These are phyloP conservation scores for Lenzites betulinus DNA, from an alignment of 768 basidiomycete genomes.

Conservation along the genomic window DNA sequence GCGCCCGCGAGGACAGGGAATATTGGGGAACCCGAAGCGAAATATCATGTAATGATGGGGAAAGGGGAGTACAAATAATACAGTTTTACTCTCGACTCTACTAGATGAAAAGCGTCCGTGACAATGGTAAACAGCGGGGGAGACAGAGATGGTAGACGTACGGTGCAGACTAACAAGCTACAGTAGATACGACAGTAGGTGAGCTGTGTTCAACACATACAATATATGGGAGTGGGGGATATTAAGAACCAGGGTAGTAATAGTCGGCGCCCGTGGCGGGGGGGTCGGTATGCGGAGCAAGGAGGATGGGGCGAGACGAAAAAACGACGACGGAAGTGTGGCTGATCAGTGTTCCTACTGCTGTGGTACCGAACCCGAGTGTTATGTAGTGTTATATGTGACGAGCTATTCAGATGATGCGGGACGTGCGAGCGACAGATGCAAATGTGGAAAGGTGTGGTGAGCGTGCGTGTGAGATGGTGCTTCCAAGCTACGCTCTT, in stretches of 20 bases:
- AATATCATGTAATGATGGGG: too few species aligned
- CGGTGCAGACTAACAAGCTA: conserved; percentile 17
- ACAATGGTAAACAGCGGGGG: not conserved
- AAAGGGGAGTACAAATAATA: conserved; percentile 1
- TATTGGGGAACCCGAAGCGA: too few species aligned
- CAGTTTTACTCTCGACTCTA: conserved; percentile 7
- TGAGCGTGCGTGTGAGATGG: not conserved
- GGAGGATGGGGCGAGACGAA: not conserved
- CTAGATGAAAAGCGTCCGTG: conserved; percentile 12
- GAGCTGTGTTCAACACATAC: conserved; percentile 7
- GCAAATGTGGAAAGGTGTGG: not conserved
- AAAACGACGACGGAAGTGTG: not conserved
- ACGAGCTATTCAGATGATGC: not conserved
- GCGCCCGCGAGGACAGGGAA: too few species aligned
- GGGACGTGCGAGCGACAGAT: not conserved
- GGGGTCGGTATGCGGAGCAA: not conserved
- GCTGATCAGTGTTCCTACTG: not conserved
- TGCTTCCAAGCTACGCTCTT: not conserved
- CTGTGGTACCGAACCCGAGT: not conserved
- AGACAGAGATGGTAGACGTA: not conserved
- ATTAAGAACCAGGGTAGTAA: not conserved
- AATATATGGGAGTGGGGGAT: not conserved
- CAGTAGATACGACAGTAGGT: conserved; percentile 12
- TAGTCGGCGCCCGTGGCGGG: not conserved
- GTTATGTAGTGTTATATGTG: not conserved